These are phyloP conservation scores for Phytophthora megakarya DNA, from an alignment of 352 stramenopile species.

Conservation along the genomic window DNA sequence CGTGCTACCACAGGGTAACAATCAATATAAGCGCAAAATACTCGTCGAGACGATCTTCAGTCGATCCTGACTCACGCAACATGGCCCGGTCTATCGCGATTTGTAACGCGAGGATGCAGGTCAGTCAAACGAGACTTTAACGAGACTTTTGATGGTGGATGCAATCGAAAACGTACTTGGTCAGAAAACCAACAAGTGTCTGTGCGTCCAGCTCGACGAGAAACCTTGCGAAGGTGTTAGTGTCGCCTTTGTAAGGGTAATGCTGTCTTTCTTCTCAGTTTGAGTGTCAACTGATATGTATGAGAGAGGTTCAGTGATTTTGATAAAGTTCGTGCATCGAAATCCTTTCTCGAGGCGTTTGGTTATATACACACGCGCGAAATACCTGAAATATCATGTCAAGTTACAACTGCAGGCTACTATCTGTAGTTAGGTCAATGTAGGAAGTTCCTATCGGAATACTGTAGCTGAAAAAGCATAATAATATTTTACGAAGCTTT, in stretches of 20 bases:
- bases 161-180: constrained; percentile 9
- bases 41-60: constrained; percentile 13
- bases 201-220: background rate
- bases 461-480: no score
- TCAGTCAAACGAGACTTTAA: constrained; percentile 7
- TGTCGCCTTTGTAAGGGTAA: background rate
- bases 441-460: no score
- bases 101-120: constrained; percentile 12
- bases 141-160: constrained; percentile 12
- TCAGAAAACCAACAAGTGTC: background rate
- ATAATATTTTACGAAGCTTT: no score
- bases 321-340: background rate
- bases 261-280: no score
- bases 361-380: background rate
- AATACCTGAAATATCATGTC: background rate
- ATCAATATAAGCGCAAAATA: constrained; percentile 29
- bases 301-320: background rate
- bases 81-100: constrained; percentile 5
- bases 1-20: constrained; percentile 1
- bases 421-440: no score
- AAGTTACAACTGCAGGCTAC: no score
- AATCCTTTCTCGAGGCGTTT: background rate
- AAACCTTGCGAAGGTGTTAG: background rate
- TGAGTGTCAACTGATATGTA: no score
- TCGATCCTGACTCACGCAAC: constrained; percentile 10